These are phyloP conservation scores for Backusella sp. DNA, from an alignment of 192 early-diverging fungal species.

Conservation along the genomic window DNA sequence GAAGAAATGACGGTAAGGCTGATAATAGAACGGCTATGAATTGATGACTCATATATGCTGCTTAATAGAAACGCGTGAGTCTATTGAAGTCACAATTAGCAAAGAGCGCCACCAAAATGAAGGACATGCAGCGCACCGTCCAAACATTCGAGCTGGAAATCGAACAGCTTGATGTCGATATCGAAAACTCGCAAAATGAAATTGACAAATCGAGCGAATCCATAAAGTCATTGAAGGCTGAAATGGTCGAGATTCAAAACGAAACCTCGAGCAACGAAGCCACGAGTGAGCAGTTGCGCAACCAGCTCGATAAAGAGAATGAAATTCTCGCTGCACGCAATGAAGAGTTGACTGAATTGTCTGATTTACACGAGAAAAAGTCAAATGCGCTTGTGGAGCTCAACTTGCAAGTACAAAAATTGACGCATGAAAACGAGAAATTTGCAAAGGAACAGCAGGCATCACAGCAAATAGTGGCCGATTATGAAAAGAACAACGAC, in stretches of 20 bases:
- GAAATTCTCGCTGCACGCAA: slow-evolving; percentile 73
- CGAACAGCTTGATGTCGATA: slow-evolving; percentile 57
- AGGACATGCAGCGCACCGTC: slow-evolving; percentile 64
- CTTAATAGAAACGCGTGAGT: slow-evolving; percentile 58
- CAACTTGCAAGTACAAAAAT: slow-evolving; percentile 78
- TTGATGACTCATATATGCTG: too few species aligned
- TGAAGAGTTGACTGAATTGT: slow-evolving; percentile 72
- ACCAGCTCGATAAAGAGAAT: slow-evolving; percentile 45
- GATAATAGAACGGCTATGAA: too few species aligned
- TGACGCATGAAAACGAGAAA: slow-evolving; percentile 75
- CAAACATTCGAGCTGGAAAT: slow-evolving; percentile 66
- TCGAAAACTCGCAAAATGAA: slow-evolving; percentile 39
- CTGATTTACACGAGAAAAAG: slow-evolving; percentile 63
- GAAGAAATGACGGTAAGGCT: slow-evolving; percentile 67
- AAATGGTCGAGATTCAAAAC: slow-evolving; percentile 40
- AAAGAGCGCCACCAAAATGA: slow-evolving; percentile 48
- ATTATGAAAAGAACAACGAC: slow-evolving; percentile 56
- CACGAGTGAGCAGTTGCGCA: not conserved
- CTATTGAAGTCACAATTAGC: slow-evolving; percentile 63
- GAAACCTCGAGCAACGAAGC: not conserved
- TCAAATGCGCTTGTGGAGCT: slow-evolving; percentile 64
- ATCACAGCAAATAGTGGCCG: slow-evolving; percentile 42
- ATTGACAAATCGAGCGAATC: slow-evolving; percentile 44
- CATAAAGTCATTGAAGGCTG: slow-evolving; percentile 43
- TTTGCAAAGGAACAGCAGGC: slow-evolving; percentile 60